phyloP scores from a whole-genome alignment of 2,329 filamentous ascomycete species.

The Colletotrichum eleusines region DNA sequence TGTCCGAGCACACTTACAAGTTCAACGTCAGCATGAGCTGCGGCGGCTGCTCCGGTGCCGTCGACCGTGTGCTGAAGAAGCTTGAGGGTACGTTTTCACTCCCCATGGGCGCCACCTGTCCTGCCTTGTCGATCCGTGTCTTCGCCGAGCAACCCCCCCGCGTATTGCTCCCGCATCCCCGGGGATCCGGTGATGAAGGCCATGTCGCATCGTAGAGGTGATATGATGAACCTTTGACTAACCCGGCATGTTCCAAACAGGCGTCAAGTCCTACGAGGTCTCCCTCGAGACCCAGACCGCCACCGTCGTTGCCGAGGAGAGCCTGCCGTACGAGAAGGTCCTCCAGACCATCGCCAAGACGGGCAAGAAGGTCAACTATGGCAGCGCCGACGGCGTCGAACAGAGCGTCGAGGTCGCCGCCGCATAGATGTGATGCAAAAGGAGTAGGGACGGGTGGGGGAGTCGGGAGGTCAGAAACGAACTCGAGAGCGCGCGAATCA shows the following conservation, averaged over 20 bases:
- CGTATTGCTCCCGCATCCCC: background rate
- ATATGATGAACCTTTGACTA: background rate
- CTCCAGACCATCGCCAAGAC: constrained; percentile 94
- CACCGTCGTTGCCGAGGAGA: constrained; percentile 77
- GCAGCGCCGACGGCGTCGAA: constrained; percentile 75
- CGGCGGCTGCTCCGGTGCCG: constrained; percentile 93
- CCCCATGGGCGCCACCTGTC: background rate
- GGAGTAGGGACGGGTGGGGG: constrained; percentile 47
- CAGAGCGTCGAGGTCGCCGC: constrained; percentile 59
- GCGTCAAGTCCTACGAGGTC: constrained; percentile 88
- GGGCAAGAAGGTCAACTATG: constrained; percentile 89
- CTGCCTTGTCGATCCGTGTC: background rate
- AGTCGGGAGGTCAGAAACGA: background rate
- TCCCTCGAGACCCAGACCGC: constrained; percentile 89
- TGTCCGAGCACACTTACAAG: constrained; percentile 92
- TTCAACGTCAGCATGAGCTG: constrained; percentile 97
- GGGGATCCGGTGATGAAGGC: constrained; percentile 5
- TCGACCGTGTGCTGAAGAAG: constrained; percentile 92
- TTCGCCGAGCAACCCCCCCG: background rate
- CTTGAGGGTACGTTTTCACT: constrained; percentile 76
- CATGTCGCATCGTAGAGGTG: background rate
- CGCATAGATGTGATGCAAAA: constrained; percentile 44
- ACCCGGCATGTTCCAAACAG: constrained; percentile 58
- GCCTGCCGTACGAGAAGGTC: constrained; percentile 82
- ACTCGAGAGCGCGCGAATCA: background rate